These are phyloP conservation scores for Penstemon barbatus DNA, from an alignment of 257 asterid genomes.

Conservation along the genomic window DNA sequence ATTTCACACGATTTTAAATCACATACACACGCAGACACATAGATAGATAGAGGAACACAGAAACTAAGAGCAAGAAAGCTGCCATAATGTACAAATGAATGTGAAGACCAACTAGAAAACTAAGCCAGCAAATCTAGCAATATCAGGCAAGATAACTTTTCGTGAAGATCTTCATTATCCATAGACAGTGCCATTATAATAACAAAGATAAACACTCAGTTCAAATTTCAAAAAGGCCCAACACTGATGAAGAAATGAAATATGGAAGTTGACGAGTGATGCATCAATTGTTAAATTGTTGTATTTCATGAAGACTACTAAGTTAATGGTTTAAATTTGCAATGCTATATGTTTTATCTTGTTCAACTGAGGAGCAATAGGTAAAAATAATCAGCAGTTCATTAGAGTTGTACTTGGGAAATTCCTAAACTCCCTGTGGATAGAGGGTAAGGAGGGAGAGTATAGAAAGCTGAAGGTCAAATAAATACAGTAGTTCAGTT, in stretches of 20 bases:
- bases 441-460: not conserved
- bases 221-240: conserved; percentile 11
- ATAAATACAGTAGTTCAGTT: not conserved
- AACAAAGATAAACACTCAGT: not conserved
- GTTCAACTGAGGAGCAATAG: no score
- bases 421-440: not conserved
- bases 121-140: no score
- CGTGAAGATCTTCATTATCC: no score
- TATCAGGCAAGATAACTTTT: no score
- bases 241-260: not conserved
- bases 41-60: not conserved
- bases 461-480: conserved; percentile 6
- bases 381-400: not conserved
- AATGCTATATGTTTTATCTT: no score
- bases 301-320: not conserved
- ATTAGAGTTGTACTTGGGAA: conserved; percentile 6
- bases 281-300: not conserved
- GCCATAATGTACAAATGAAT: not conserved
- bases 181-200: no score
- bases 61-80: not conserved
- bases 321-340: not conserved
- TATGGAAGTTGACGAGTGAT: conserved; percentile 3
- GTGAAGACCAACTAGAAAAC: not conserved
- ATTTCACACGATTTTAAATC: not conserved
- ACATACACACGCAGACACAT: not conserved